Conservation (phyloP, 176 grass and related monocot genomes). For the Oryza rufipogon region DNA sequence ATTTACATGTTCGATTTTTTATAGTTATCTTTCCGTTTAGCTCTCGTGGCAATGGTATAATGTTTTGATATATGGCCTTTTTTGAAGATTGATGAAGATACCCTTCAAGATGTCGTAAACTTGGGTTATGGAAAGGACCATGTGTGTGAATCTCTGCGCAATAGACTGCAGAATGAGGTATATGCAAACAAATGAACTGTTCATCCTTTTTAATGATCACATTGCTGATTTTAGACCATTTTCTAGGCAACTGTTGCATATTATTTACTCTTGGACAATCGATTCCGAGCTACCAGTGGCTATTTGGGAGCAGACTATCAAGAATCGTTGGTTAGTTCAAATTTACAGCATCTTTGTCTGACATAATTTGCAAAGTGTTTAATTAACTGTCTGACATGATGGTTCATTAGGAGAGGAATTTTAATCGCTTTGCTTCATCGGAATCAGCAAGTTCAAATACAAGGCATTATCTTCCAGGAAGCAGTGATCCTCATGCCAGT, state of each 20-base stretch:
- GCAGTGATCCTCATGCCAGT: conserved; percentile 60
- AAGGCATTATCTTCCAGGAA: conserved; percentile 52
- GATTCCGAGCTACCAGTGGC: conserved; percentile 79
- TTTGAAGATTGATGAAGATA: conserved; percentile 92
- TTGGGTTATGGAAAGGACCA: conserved; percentile 87
- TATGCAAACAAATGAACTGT: conserved; percentile 20
- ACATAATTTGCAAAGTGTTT: conserved; percentile 13
- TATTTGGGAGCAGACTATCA: conserved; percentile 89
- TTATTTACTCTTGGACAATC: conserved; percentile 94
- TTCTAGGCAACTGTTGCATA: conserved; percentile 93
- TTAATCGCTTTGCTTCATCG: conserved; percentile 30
- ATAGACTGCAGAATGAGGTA: conserved; percentile 91
- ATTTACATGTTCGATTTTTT: background rate
- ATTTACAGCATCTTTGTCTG: conserved; percentile 16
- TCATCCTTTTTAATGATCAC: conserved; percentile 21
- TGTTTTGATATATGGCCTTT: conserved; percentile 37
- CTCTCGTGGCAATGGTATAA: background rate
- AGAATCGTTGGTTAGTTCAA: conserved; percentile 67
- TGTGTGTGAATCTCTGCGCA: conserved; percentile 80
- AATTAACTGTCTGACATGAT: conserved; percentile 32
- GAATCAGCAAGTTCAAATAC: conserved; percentile 46
- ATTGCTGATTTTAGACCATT: conserved; percentile 44
- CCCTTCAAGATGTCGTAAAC: conserved; percentile 73
- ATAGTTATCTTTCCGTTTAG: background rate
- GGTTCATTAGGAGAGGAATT: conserved; percentile 45